A percentile compares a stretch with the other conserved stretches of the same genome.
Evolutionary conservation across 164 flowering plant species (phyloP).

Genomic region (Cinnamomum chago): DNA sequence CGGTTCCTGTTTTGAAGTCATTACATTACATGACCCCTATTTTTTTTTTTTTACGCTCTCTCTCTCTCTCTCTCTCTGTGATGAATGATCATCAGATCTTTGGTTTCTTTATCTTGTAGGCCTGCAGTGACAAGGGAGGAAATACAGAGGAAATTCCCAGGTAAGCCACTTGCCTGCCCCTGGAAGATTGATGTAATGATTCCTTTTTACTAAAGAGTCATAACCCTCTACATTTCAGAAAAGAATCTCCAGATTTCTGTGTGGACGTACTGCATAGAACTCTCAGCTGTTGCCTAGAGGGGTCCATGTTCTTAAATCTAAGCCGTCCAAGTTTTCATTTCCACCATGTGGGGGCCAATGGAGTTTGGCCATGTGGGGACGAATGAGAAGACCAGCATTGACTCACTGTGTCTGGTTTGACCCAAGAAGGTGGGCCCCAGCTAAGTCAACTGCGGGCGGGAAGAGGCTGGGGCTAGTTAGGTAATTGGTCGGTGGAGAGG

Average conservation of each 20-base stretch:
- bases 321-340: too few species aligned
- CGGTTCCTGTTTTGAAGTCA: background rate
- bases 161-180: constrained; percentile 43
- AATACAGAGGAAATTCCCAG: constrained; percentile 4
- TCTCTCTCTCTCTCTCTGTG: background rate
- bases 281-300: too few species aligned
- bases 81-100: constrained; percentile 11
- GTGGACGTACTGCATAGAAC: too few species aligned
- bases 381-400: too few species aligned
- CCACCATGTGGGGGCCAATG: too few species aligned
- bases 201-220: background rate
- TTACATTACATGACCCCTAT: background rate
- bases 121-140: constrained; percentile 28
- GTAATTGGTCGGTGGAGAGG: constrained; percentile 8
- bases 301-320: too few species aligned
- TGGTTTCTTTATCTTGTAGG: constrained; percentile 19
- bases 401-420: too few species aligned
- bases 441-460: background rate
- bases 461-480: background rate
- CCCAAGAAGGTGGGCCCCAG: background rate
- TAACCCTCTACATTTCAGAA: too few species aligned
- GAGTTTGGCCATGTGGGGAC: too few species aligned
- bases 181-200: constrained; percentile 9
- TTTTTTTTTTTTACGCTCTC: background rate
- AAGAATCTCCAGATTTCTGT: too few species aligned